These are phyloP conservation scores for Agrostemma githago DNA, from an alignment of 148 eudicot genomes.

Conservation along the genomic window DNA sequence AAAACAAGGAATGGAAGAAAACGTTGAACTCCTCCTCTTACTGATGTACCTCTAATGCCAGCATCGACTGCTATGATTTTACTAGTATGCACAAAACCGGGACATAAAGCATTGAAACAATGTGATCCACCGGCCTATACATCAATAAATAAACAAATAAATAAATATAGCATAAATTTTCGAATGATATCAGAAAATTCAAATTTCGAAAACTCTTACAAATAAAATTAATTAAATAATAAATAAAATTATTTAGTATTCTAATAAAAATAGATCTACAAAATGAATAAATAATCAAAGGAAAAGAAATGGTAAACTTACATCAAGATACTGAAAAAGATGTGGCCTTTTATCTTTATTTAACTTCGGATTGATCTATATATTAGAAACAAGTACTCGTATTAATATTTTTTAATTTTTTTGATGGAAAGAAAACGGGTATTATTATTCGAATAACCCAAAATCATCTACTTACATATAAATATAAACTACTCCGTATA, in stretches of 20 bases:
- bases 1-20: background rate
- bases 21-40: background rate
- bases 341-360: background rate
- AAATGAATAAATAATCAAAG: too few relatives aligned
- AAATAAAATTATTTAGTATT: too few relatives aligned
- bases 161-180: too few relatives aligned
- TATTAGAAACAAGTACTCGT: background rate
- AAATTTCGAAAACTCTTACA: too few relatives aligned
- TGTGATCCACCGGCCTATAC: background rate
- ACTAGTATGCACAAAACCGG: background rate
- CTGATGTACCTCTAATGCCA: background rate
- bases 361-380: conserved; percentile 5
- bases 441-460: too few relatives aligned
- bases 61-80: background rate
- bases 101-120: background rate
- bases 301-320: background rate
- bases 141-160: background rate
- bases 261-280: too few relatives aligned
- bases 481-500: too few relatives aligned
- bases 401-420: too few relatives aligned
- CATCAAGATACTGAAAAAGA: background rate
- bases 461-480: too few relatives aligned
- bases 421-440: too few relatives aligned
- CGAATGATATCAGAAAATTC: too few relatives aligned
- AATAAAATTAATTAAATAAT: too few relatives aligned